Conservation (phyloP, 352 stramenopile species). For the Phytopythium aichiense region DNA sequence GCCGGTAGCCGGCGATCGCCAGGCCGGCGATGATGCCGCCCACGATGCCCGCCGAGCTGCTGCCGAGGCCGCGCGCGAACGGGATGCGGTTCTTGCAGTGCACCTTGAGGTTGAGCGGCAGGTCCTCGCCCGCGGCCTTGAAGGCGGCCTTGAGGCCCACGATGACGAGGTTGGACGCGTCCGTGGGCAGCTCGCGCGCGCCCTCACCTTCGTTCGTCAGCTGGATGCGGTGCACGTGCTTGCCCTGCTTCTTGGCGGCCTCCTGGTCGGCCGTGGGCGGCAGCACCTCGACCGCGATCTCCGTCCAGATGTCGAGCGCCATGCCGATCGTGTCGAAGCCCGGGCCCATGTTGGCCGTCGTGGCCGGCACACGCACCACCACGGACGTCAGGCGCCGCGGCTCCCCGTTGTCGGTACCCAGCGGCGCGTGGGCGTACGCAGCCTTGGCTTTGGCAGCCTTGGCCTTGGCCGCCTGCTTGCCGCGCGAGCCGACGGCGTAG, state of each 20-base stretch:
- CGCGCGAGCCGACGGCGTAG: slow-evolving; percentile 59
- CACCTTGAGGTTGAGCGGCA: slow-evolving; percentile 93
- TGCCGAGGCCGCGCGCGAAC: slow-evolving; percentile 95
- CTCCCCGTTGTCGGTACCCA: slow-evolving; percentile 16
- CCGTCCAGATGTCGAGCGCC: slow-evolving; percentile 98
- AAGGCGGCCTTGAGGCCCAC: slow-evolving; percentile 96
- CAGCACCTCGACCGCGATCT: slow-evolving; percentile 94
- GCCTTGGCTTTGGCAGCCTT: slow-evolving; percentile 13
- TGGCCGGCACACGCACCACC: slow-evolving; percentile 97
- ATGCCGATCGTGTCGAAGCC: slow-evolving; percentile 98
- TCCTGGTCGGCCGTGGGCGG: slow-evolving; percentile 15
- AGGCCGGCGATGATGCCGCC: slow-evolving; percentile 98
- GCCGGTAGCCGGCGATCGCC: slow-evolving; percentile 93
- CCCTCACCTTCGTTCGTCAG: slow-evolving; percentile 98
- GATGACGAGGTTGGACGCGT: slow-evolving; percentile 92
- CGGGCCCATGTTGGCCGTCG: slow-evolving; percentile 97
- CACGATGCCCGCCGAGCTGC: slow-evolving; percentile 98
- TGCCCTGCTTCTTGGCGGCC: slow-evolving; percentile 4
- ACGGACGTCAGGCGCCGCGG: slow-evolving; percentile 81
- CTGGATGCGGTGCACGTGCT: slow-evolving; percentile 76
- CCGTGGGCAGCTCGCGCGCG: slow-evolving; percentile 86
- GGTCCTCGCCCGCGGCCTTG: slow-evolving; percentile 90
- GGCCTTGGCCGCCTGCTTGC: slow-evolving; percentile 30
- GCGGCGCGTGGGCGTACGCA: slow-evolving; percentile 15
- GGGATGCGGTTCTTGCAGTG: slow-evolving; percentile 98